A percentile compares a stretch with the other conserved stretches of the same genome.
These are phyloP conservation scores for Odontarrhena argentea DNA, from an alignment of 345 rosid genomes.

Conservation along the genomic window DNA sequence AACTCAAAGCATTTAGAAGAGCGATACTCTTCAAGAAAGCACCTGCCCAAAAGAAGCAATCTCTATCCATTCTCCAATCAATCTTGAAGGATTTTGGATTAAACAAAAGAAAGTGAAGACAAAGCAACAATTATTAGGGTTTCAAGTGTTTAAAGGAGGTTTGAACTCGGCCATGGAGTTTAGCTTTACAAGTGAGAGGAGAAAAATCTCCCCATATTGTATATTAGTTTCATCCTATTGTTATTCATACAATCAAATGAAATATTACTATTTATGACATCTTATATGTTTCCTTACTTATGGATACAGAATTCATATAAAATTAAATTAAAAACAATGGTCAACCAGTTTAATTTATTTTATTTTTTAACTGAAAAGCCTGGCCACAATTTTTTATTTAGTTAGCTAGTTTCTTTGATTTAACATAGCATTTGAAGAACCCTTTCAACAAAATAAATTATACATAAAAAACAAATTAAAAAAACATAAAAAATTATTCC, in stretches of 20 bases:
- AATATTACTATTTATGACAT: slow-evolving; percentile 18
- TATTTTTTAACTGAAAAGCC: background rate
- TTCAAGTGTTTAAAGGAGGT: slow-evolving; percentile 5
- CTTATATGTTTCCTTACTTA: slow-evolving; percentile 16
- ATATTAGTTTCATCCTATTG: slow-evolving; percentile 25
- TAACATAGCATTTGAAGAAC: too few relatives aligned
- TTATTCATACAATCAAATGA: slow-evolving; percentile 13
- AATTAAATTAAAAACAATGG: background rate
- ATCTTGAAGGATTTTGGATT: slow-evolving; percentile 41
- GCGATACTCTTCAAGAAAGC: background rate
- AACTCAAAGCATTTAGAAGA: slow-evolving; percentile 22
- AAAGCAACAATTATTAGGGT: background rate
- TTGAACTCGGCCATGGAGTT: slow-evolving; percentile 32
- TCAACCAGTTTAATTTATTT: background rate
- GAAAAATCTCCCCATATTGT: background rate
- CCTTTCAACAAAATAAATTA: too few relatives aligned
- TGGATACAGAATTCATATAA: background rate
- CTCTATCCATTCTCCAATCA: slow-evolving; percentile 30
- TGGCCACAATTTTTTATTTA: background rate
- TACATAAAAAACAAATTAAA: too few relatives aligned
- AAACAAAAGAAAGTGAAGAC: slow-evolving; percentile 16
- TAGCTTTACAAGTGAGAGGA: slow-evolving; percentile 30
- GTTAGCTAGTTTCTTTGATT: too few relatives aligned
- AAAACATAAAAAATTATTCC: too few relatives aligned
- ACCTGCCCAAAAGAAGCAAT: background rate